Conservation (phyloP, 495 filamentous ascomycete genomes). For the Lindgomyces ingoldianus region DNA sequence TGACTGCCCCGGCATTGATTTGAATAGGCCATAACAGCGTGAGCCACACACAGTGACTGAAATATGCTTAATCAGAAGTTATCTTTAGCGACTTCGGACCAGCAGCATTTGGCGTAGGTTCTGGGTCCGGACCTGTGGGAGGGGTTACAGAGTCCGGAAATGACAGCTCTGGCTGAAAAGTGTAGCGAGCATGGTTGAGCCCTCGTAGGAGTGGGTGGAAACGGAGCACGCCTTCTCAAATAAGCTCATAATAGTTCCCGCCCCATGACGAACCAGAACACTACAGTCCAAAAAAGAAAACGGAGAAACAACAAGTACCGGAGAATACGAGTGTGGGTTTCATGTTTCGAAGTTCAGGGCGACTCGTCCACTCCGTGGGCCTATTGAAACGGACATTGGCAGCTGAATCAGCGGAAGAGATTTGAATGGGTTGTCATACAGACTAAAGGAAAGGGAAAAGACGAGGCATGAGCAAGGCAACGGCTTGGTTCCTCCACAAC, state of each 20-base stretch:
- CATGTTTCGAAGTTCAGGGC: not conserved
- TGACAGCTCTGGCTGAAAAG: not conserved
- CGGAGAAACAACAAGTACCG: too few species aligned
- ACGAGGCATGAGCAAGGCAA: too few species aligned
- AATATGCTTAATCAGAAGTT: not conserved
- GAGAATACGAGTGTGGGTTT: not conserved
- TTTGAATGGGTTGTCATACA: too few species aligned
- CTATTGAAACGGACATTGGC: not conserved
- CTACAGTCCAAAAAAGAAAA: too few species aligned
- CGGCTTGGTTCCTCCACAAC: too few species aligned
- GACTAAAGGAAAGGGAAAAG: too few species aligned
- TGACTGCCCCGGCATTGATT: not conserved
- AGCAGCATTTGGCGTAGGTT: not conserved
- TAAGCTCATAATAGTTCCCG: not conserved
- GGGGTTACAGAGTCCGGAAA: not conserved
- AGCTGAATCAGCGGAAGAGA: too few species aligned
- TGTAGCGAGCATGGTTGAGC: not conserved
- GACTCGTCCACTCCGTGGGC: not conserved
- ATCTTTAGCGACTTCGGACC: not conserved
- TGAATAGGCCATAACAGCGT: too few species aligned
- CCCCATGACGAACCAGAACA: not conserved
- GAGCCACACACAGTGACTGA: too few species aligned
- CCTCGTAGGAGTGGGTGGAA: not conserved
- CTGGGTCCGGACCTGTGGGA: not conserved
- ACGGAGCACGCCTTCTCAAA: not conserved